Conservation (phyloP, 306 rosid genomes). For the Medicago truncatula region DNA sequence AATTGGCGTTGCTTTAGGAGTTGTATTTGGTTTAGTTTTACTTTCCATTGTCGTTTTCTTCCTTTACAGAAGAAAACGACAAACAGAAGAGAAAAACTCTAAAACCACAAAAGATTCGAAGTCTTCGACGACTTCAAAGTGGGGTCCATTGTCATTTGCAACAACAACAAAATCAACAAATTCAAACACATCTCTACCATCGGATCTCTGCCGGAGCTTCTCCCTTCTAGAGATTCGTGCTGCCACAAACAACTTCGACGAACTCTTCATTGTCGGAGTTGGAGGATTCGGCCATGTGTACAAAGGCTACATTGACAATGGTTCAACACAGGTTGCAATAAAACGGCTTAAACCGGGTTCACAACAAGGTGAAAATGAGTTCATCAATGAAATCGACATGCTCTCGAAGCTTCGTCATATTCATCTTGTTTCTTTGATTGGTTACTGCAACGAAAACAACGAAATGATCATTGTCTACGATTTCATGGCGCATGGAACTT, state of each 20-base stretch:
- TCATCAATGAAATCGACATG: slow-evolving; percentile 59
- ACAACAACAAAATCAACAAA: slow-evolving; percentile 45
- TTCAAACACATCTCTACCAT: slow-evolving; percentile 37
- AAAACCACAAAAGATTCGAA: slow-evolving; percentile 6
- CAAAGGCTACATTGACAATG: slow-evolving; percentile 55
- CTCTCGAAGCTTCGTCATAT: slow-evolving; percentile 51
- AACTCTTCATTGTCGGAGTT: slow-evolving; percentile 44
- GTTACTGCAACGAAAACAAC: slow-evolving; percentile 47
- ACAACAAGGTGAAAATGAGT: slow-evolving; percentile 50
- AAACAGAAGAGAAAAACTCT: not conserved
- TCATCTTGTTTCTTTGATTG: slow-evolving; percentile 54
- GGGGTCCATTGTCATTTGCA: slow-evolving; percentile 46
- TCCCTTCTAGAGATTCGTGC: slow-evolving; percentile 42
- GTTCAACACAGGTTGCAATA: slow-evolving; percentile 43
- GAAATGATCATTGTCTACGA: slow-evolving; percentile 63
- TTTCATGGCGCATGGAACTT: slow-evolving; percentile 61
- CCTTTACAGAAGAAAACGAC: not conserved
- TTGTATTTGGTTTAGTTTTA: slow-evolving; percentile 15
- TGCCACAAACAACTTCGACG: slow-evolving; percentile 54
- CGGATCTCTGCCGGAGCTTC: slow-evolving; percentile 50
- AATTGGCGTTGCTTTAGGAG: slow-evolving; percentile 17
- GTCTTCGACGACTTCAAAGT: slow-evolving; percentile 38
- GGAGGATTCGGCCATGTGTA: slow-evolving; percentile 67
- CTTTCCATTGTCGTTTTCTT: slow-evolving; percentile 14
- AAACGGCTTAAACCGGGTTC: slow-evolving; percentile 60